Percentiles rank a stretch among this genome's conserved stretches.
These are phyloP conservation scores for Rhodotorula paludigena DNA, from an alignment of 768 basidiomycete genomes.

Conservation along the genomic window DNA sequence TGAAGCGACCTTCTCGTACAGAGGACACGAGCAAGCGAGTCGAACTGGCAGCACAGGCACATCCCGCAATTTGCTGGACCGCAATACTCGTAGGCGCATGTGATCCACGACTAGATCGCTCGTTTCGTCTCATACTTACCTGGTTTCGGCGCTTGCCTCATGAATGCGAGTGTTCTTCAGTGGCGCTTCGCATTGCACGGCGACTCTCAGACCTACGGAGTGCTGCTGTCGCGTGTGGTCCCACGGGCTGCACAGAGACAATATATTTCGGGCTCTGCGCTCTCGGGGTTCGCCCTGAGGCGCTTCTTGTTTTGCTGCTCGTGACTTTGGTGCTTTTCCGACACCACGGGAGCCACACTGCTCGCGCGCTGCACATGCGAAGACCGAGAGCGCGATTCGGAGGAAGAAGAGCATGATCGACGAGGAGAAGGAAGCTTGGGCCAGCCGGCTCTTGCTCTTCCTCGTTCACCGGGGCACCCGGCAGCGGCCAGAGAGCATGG, in stretches of 20 bases:
- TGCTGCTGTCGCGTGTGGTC: slow-evolving; percentile 24
- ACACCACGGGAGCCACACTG: not conserved
- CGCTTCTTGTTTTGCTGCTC: not conserved
- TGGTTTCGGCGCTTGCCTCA: slow-evolving; percentile 25
- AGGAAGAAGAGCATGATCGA: no score
- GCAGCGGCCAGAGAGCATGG: no score
- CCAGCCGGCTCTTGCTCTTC: not conserved
- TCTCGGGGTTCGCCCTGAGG: slow-evolving; percentile 16
- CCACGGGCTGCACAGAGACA: slow-evolving; percentile 27
- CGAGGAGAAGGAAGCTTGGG: no score
- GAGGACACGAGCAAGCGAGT: no score
- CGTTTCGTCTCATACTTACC: slow-evolving; percentile 25
- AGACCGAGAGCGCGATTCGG: no score
- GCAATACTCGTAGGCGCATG: no score
- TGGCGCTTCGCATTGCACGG: slow-evolving; percentile 36
- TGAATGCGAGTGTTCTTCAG: slow-evolving; percentile 15
- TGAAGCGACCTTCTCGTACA: no score
- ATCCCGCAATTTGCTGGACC: no score
- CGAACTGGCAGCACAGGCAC: no score
- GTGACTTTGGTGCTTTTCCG: not conserved
- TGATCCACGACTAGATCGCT: no score
- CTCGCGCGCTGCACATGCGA: no score
- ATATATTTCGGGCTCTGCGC: slow-evolving; percentile 25
- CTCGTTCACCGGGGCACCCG: no score
- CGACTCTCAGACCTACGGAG: slow-evolving; percentile 33